phyloP scores from a whole-genome alignment of 2,329 filamentous ascomycete genomes.

The Neoscytalidium dimidiatum region DNA sequence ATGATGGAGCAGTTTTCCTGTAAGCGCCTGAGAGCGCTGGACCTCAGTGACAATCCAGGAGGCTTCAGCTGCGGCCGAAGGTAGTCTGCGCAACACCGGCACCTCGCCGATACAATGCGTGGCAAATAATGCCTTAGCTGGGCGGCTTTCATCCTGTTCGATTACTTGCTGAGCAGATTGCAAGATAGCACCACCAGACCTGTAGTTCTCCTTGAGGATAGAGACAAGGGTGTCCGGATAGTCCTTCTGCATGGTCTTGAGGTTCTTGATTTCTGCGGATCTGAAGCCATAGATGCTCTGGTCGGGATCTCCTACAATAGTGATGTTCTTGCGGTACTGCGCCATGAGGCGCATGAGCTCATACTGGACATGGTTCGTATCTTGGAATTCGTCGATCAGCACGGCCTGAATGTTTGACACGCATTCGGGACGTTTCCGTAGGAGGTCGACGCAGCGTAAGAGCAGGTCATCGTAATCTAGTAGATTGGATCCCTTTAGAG shows the following conservation, averaged over 20 bases:
- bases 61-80: slow-evolving; percentile 71
- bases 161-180: slow-evolving; percentile 81
- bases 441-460: slow-evolving; percentile 76
- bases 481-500: slow-evolving; percentile 74
- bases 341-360: slow-evolving; percentile 90
- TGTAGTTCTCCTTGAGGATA: slow-evolving; percentile 90
- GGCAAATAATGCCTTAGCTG: slow-evolving; percentile 75
- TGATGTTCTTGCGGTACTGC: slow-evolving; percentile 72
- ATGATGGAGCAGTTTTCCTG: slow-evolving; percentile 70
- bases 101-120: slow-evolving; percentile 78
- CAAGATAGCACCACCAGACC: slow-evolving; percentile 84
- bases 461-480: slow-evolving; percentile 95
- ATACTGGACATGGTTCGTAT: slow-evolving; percentile 94
- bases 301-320: slow-evolving; percentile 93
- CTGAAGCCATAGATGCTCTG: slow-evolving; percentile 98
- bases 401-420: slow-evolving; percentile 89
- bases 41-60: slow-evolving; percentile 89
- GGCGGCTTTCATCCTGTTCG: slow-evolving; percentile 80
- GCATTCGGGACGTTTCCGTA: slow-evolving; percentile 72
- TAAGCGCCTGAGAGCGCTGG: slow-evolving; percentile 67
- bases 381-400: slow-evolving; percentile 95
- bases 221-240: slow-evolving; percentile 80
- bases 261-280: slow-evolving; percentile 87
- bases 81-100: slow-evolving; percentile 77
- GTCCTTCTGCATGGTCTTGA: slow-evolving; percentile 73